phyloP scores from a whole-genome alignment of 2,329 filamentous ascomycete species.

The Ophiognomonia clavigignenti-juglandacearum region DNA sequence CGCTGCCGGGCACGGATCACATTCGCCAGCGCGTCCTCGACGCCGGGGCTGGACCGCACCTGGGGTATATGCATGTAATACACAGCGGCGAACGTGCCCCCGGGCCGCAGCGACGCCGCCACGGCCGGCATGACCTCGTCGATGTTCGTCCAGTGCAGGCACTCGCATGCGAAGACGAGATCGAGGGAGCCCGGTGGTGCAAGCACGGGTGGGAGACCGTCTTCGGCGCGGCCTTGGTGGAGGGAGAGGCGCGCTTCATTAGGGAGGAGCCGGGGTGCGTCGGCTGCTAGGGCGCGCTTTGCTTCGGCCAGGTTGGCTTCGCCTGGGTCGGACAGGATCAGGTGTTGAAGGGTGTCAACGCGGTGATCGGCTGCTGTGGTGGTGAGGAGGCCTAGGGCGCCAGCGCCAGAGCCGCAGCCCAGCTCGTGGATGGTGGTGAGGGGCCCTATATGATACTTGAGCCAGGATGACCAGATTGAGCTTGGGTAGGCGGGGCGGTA shows the following conservation, averaged over 20 bases:
- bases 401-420: conserved; percentile 6
- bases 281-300: not conserved
- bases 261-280: too few species aligned
- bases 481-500: conserved; percentile 1
- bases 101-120: not conserved
- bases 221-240: not conserved
- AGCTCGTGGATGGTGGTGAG: conserved; percentile 2
- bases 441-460: conserved; percentile 1
- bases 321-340: conserved; percentile 5
- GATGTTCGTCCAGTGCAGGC: conserved; percentile 5
- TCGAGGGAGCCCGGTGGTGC: not conserved
- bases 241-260: not conserved
- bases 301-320: not conserved
- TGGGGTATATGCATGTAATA: too few species aligned
- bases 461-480: not conserved
- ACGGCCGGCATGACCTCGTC: not conserved
- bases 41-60: too few species aligned
- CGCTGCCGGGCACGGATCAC: not conserved
- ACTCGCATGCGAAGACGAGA: conserved; percentile 8
- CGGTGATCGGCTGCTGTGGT: not conserved
- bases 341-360: not conserved
- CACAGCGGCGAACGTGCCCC: conserved; percentile 4
- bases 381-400: not conserved
- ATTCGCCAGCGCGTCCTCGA: not conserved
- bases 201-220: too few species aligned